These are phyloP conservation scores for Neocallimastix lanati DNA, from an alignment of 192 early-diverging fungal genomes.

Conservation along the genomic window DNA sequence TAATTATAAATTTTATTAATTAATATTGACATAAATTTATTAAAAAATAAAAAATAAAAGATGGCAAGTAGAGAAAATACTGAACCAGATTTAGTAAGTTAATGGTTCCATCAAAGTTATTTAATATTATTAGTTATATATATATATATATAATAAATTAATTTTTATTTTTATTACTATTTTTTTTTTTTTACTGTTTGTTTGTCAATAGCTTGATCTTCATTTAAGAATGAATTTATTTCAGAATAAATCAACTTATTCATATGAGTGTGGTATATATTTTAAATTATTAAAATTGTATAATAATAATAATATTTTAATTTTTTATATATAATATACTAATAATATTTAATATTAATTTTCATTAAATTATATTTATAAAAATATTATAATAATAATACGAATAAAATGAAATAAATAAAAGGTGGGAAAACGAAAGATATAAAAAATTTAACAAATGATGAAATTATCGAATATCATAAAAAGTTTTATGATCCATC, in stretches of 20 bases:
- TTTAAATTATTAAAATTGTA: no score
- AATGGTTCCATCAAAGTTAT: no score
- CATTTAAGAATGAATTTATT: constrained; percentile 27
- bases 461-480: constrained; percentile 62
- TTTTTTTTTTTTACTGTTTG: neutral
- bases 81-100: constrained; percentile 37
- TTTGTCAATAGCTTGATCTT: constrained; percentile 15
- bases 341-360: no score
- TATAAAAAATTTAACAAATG: constrained; percentile 49
- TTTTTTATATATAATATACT: no score
- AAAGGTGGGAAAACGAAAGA: constrained; percentile 39
- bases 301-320: no score
- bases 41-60: constrained; percentile 10
- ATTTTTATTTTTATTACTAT: neutral
- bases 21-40: constrained; percentile 20
- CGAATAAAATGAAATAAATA: no score
- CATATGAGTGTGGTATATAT: constrained; percentile 44
- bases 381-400: no score
- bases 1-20: no score
- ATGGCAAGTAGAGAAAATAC: constrained; percentile 59
- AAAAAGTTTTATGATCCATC: constrained; percentile 47
- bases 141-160: constrained; percentile 1
- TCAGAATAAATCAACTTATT: constrained; percentile 29
- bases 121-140: constrained; percentile 4
- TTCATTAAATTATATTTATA: no score